Evolutionary conservation across 148 eudicot species (phyloP).

Genomic region (Camellia japonica): DNA sequence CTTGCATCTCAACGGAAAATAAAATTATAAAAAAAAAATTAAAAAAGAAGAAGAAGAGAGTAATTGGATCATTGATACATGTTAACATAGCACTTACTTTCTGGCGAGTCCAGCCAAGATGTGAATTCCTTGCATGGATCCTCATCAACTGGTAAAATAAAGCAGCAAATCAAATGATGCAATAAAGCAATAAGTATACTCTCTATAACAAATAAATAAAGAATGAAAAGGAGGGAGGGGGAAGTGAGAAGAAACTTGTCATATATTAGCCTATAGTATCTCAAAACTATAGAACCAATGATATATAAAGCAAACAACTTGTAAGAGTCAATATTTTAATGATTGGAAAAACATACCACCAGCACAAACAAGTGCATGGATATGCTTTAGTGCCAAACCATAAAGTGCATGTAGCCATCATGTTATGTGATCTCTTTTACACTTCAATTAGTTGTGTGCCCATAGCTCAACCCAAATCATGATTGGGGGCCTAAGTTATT

Average conservation of each 20-base stretch:
- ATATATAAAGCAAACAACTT: neutral
- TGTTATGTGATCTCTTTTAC: neutral
- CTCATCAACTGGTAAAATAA: constrained; percentile 50
- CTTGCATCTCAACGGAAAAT: too few relatives aligned
- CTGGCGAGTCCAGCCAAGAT: constrained; percentile 86
- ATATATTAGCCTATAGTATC: neutral
- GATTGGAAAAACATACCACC: neutral
- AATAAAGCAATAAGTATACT: neutral
- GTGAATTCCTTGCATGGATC: constrained; percentile 73
- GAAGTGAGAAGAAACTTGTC: neutral
- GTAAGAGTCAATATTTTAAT: neutral
- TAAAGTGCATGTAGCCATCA: neutral
- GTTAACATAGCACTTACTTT: constrained; percentile 46
- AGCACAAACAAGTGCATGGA: neutral
- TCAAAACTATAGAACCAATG: neutral
- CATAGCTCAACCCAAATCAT: neutral
- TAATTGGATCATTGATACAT: neutral
- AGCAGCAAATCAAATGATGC: constrained; percentile 5
- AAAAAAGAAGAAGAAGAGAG: too few relatives aligned
- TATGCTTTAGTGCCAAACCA: neutral
- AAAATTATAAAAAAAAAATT: too few relatives aligned
- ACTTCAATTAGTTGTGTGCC: neutral
- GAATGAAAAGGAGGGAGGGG: neutral
- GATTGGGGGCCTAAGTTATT: neutral
- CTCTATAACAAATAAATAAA: neutral